Conservation (phyloP, 345 rosid species). For the Eucalyptus pauciflora region DNA sequence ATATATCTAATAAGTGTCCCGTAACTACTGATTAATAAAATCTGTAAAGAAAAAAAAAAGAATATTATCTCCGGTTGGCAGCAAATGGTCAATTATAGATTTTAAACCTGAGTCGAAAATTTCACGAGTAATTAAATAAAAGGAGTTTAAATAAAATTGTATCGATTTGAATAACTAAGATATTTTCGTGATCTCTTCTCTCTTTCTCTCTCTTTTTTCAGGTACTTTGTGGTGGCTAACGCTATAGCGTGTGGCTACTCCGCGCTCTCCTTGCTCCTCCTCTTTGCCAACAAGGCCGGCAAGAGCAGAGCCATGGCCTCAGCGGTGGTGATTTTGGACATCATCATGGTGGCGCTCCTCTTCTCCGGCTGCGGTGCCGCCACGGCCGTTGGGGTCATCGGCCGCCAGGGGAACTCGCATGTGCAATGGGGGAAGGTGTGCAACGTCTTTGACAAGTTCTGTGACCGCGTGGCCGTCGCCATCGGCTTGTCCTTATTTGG, state of each 20-base stretch:
- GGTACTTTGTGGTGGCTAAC: constrained; percentile 45
- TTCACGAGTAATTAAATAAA: neutral
- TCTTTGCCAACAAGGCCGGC: constrained; percentile 4
- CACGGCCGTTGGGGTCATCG: constrained; percentile 41
- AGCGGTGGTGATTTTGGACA: constrained; percentile 16
- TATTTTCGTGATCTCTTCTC: neutral
- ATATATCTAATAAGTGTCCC: neutral
- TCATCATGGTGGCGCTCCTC: constrained; percentile 40
- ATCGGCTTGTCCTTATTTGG: too few relatives aligned
- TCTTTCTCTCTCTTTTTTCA: neutral
- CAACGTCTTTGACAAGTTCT: constrained; percentile 38
- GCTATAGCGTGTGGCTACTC: constrained; percentile 50
- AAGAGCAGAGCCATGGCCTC: neutral
- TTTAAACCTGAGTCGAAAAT: neutral
- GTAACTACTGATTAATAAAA: neutral
- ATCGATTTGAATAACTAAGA: neutral
- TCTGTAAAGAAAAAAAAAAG: neutral
- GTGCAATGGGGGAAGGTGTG: constrained; percentile 56
- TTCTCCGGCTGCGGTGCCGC: constrained; percentile 54
- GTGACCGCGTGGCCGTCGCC: constrained; percentile 29
- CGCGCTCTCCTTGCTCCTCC: constrained; percentile 21
- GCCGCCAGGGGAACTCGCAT: constrained; percentile 49
- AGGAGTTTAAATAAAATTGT: neutral
- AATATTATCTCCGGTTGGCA: neutral
- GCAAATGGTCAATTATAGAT: neutral